phyloP scores from a whole-genome alignment of 768 basidiomycete species.

The Hygrocybe punicea region DNA sequence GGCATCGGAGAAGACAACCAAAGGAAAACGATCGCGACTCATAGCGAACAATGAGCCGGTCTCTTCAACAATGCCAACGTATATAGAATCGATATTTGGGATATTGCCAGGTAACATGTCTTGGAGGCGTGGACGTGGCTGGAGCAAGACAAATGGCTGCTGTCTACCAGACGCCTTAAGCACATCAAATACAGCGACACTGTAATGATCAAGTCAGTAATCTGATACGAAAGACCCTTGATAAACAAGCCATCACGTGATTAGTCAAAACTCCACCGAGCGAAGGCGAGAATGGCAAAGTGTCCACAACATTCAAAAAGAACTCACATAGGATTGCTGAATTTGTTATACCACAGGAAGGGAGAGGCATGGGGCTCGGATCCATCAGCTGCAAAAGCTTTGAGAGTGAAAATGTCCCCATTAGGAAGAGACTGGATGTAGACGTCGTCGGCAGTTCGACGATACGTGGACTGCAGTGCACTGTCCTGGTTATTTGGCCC shows the following conservation, averaged over 20 bases:
- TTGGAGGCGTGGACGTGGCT: constrained; percentile 74
- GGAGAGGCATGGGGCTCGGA: constrained; percentile 15
- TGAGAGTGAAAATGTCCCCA: constrained; percentile 77
- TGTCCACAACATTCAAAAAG: neutral
- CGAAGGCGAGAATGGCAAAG: neutral
- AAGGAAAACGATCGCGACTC: constrained; percentile 75
- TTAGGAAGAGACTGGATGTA: constrained; percentile 81
- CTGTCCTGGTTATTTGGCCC: constrained; percentile 89
- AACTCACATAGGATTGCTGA: constrained; percentile 66
- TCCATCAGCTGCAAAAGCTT: constrained; percentile 24
- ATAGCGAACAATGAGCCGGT: constrained; percentile 79
- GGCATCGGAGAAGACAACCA: constrained; percentile 63
- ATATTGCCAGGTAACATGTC: constrained; percentile 61
- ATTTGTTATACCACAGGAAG: constrained; percentile 57
- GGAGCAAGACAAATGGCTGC: constrained; percentile 76
- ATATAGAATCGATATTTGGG: constrained; percentile 62
- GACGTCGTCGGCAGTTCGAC: constrained; percentile 68
- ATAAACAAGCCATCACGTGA: no score
- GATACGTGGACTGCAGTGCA: constrained; percentile 67
- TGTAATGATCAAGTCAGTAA: constrained; percentile 22
- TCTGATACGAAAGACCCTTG: neutral
- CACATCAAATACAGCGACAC: constrained; percentile 83
- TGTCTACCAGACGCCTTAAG: constrained; percentile 37
- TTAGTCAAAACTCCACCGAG: no score
- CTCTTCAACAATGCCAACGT: constrained; percentile 74